Conservation (phyloP, 352 stramenopile genomes). For the Pythium chondricola region DNA sequence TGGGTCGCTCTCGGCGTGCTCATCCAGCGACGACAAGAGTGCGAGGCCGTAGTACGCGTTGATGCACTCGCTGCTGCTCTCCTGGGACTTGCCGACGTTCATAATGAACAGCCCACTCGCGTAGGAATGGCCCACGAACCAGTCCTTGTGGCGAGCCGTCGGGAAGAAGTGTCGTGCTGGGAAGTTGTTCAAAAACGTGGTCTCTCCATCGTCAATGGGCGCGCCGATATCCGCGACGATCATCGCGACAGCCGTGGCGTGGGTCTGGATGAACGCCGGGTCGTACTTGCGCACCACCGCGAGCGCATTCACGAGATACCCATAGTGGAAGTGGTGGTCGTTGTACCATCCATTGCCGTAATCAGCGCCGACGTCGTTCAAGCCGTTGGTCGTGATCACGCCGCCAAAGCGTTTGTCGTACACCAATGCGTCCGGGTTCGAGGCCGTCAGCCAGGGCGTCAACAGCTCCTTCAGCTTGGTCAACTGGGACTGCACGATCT, state of each 20-base stretch:
- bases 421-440: slow-evolving; percentile 71
- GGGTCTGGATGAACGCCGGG: slow-evolving; percentile 53
- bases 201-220: slow-evolving; percentile 33
- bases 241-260: slow-evolving; percentile 47
- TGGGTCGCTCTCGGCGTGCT: slow-evolving; percentile 19
- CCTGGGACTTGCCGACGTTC: slow-evolving; percentile 93
- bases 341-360: slow-evolving; percentile 89
- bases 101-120: slow-evolving; percentile 94
- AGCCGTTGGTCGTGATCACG: slow-evolving; percentile 85
- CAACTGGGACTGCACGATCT: slow-evolving; percentile 36
- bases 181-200: slow-evolving; percentile 48
- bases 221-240: slow-evolving; percentile 68
- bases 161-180: slow-evolving; percentile 68
- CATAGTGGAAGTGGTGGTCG: slow-evolving; percentile 93
- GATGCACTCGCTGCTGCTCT: slow-evolving; percentile 93
- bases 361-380: slow-evolving; percentile 44
- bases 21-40: slow-evolving; percentile 72
- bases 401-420: slow-evolving; percentile 92
- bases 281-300: slow-evolving; percentile 73
- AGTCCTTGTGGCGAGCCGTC: slow-evolving; percentile 91
- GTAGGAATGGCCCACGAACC: slow-evolving; percentile 96
- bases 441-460: slow-evolving; percentile 45
- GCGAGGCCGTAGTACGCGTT: slow-evolving; percentile 96
- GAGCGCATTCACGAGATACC: slow-evolving; percentile 87
- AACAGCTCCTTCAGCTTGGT: slow-evolving; percentile 55